These are phyloP conservation scores for Naumovozyma castellii DNA, from an alignment of 805 yeast genomes.

Conservation along the genomic window DNA sequence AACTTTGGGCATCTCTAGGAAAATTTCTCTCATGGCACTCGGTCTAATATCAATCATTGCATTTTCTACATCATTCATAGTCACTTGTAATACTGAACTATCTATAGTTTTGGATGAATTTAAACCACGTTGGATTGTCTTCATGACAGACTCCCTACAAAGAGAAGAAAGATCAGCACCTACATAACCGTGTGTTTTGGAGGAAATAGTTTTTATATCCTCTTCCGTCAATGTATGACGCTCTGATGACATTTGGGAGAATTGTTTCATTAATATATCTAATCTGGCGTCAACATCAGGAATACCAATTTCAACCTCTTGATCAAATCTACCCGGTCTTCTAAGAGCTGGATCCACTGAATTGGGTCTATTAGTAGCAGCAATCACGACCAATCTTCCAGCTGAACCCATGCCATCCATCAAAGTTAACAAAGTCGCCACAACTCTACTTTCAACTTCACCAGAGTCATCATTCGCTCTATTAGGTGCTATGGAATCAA, in stretches of 20 bases:
- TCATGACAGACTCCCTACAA: conserved; percentile 81
- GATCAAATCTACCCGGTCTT: conserved; percentile 83
- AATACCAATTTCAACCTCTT: conserved; percentile 81
- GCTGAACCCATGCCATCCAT: conserved; percentile 69
- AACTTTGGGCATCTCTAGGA: conserved; percentile 88
- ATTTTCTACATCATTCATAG: conserved; percentile 48
- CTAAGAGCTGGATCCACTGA: conserved; percentile 62
- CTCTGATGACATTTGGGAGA: conserved; percentile 34
- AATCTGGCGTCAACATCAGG: conserved; percentile 78
- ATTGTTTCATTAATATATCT: conserved; percentile 60
- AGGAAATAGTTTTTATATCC: conserved; percentile 55
- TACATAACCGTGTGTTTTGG: conserved; percentile 90
- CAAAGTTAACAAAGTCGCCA: conserved; percentile 74
- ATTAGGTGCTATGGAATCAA: conserved; percentile 84
- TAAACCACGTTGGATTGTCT: conserved; percentile 59
- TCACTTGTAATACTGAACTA: conserved; percentile 37
- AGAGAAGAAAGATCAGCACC: conserved; percentile 92
- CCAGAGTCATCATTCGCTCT: conserved; percentile 79
- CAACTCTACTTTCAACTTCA: conserved; percentile 83
- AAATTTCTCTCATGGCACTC: conserved; percentile 93
- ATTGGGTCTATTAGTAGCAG: conserved; percentile 68
- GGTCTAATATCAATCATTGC: conserved; percentile 82
- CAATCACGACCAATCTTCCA: conserved; percentile 57
- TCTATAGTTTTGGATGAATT: conserved; percentile 14
- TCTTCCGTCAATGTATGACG: conserved; percentile 44